Percentiles rank a stretch among this genome's conserved stretches.
These are phyloP conservation scores for Tricholoma furcatifolium DNA, from an alignment of 768 basidiomycete genomes.

Conservation along the genomic window DNA sequence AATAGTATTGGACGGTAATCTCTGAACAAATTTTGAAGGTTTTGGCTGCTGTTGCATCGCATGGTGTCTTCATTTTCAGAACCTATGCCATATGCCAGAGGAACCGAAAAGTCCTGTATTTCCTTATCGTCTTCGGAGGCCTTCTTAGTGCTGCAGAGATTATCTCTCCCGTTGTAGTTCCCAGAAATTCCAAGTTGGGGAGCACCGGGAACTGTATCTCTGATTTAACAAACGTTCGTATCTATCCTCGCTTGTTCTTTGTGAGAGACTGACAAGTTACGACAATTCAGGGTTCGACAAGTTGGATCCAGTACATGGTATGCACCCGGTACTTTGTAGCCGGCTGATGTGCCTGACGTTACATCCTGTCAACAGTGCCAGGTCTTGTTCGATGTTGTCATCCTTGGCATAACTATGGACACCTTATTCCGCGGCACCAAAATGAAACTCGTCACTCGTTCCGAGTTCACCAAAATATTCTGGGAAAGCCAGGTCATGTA, in stretches of 20 bases:
- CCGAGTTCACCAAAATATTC: conserved; percentile 18
- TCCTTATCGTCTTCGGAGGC: conserved; percentile 18
- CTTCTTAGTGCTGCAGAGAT: conserved; percentile 16
- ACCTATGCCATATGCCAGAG: conserved; percentile 20
- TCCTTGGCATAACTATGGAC: conserved; percentile 18
- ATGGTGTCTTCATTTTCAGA: conserved; percentile 20
- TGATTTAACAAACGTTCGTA: conserved; percentile 16
- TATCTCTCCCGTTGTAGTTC: conserved; percentile 19
- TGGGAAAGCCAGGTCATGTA: conserved; percentile 23
- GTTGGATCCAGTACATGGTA: conserved; percentile 21
- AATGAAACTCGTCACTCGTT: conserved; percentile 14
- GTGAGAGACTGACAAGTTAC: background rate
- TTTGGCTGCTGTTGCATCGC: conserved; percentile 20
- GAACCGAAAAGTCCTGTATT: conserved; percentile 11
- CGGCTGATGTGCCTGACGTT: background rate
- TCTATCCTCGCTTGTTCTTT: background rate
- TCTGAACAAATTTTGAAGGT: conserved; percentile 7
- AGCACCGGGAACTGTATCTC: conserved; percentile 17
- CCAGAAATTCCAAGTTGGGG: conserved; percentile 17
- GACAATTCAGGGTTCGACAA: conserved; percentile 15
- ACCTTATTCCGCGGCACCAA: conserved; percentile 18
- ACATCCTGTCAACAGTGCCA: conserved; percentile 11
- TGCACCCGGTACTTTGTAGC: background rate
- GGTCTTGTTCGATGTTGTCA: conserved; percentile 18
- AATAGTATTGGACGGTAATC: background rate